Evolutionary conservation across 371 early-diverging fungal genomes (phyloP).

Genomic region (Mortierella polycephala): DNA sequence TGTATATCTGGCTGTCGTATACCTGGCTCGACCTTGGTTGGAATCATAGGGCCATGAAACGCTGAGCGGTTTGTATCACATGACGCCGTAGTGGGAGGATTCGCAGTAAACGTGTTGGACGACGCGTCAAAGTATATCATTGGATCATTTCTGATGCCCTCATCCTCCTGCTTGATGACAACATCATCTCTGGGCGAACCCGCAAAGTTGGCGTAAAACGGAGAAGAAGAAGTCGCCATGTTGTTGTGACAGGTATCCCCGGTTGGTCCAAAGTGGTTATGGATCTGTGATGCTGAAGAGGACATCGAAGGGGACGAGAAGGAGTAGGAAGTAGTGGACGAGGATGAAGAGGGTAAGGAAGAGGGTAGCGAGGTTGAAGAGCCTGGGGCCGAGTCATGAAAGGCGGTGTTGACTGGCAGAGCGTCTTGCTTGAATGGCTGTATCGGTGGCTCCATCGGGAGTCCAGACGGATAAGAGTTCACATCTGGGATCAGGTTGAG

Average conservation of each 20-base stretch:
- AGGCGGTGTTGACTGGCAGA: too few relatives aligned
- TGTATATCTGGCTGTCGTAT: neutral
- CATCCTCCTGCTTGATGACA: too few relatives aligned
- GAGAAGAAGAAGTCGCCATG: neutral
- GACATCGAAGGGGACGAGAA: too few relatives aligned
- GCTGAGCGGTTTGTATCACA: neutral
- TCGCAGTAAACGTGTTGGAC: too few relatives aligned
- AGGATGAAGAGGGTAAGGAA: too few relatives aligned
- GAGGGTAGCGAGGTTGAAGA: neutral
- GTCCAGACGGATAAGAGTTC: neutral
- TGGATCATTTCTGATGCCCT: neutral
- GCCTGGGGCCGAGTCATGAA: too few relatives aligned
- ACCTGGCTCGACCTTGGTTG: constrained; percentile 17
- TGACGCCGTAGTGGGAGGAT: neutral
- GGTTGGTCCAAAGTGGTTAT: too few relatives aligned
- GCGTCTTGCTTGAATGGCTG: neutral
- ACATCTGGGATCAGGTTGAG: constrained; percentile 24
- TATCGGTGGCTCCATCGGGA: neutral
- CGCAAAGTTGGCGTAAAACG: too few relatives aligned
- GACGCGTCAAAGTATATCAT: constrained; percentile 19
- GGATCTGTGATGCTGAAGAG: too few relatives aligned
- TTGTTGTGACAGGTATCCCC: too few relatives aligned
- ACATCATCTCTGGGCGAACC: too few relatives aligned
- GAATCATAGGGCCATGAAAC: neutral
- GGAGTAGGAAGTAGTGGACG: too few relatives aligned